These are phyloP conservation scores for Ceratobasidium sp. DNA, from an alignment of 1,284 basidiomycete genomes.

Conservation along the genomic window DNA sequence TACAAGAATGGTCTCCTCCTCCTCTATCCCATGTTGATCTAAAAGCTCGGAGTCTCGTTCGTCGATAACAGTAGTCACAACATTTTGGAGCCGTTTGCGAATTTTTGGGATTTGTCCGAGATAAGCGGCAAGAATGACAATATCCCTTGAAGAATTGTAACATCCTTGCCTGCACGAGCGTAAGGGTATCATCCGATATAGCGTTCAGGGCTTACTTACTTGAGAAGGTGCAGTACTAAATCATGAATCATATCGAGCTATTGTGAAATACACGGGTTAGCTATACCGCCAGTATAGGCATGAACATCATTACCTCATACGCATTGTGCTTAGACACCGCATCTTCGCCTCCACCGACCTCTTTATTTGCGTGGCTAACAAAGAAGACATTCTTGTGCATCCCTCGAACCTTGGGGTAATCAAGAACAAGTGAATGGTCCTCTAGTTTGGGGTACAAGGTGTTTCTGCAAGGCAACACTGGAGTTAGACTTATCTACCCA, in stretches of 20 bases:
- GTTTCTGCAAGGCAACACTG: too few species aligned
- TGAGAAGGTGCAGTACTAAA: slow-evolving; percentile 70
- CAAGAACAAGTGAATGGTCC: slow-evolving; percentile 61
- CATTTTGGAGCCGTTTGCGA: slow-evolving; percentile 56
- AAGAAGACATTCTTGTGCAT: slow-evolving; percentile 67
- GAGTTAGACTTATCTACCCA: too few species aligned
- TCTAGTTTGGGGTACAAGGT: slow-evolving; percentile 65
- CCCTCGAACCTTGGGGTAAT: slow-evolving; percentile 63
- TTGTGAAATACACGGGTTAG: too few species aligned
- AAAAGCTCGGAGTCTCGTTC: slow-evolving; percentile 70
- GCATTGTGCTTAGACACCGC: slow-evolving; percentile 67
- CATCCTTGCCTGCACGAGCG: slow-evolving; percentile 59
- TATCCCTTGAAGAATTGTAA: slow-evolving; percentile 68
- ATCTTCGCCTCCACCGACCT: slow-evolving; percentile 63
- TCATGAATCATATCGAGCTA: slow-evolving; percentile 75
- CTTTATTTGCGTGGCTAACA: slow-evolving; percentile 61
- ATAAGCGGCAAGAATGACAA: slow-evolving; percentile 77
- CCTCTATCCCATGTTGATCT: slow-evolving; percentile 56
- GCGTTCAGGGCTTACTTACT: slow-evolving; percentile 49
- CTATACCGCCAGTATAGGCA: too few species aligned
- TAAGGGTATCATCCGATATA: not conserved
- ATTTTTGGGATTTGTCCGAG: slow-evolving; percentile 72
- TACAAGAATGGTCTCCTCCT: slow-evolving; percentile 49
- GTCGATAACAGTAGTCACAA: slow-evolving; percentile 69
- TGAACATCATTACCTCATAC: slow-evolving; percentile 72